Percentiles rank a stretch among this genome's conserved stretches.
Evolutionary conservation across 306 rosid genomes (phyloP).

Genomic region (Mimosa pudica): DNA sequence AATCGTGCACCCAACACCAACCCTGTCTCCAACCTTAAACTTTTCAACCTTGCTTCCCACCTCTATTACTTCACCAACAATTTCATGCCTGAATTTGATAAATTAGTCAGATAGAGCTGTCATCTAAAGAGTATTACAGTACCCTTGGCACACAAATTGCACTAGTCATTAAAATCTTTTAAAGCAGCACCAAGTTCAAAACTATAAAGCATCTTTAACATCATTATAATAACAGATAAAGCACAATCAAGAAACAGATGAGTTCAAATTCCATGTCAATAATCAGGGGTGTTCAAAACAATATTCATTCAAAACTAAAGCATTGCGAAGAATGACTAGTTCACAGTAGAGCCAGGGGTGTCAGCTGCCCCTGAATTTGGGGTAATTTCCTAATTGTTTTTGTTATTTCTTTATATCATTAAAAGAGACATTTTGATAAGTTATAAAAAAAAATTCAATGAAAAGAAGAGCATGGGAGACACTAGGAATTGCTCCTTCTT

Average conservation of each 20-base stretch:
- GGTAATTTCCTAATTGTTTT: too few species aligned
- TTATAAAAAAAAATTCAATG: not conserved
- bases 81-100: slow-evolving; percentile 35
- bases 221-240: too few species aligned
- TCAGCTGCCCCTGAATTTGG: too few species aligned
- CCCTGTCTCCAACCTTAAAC: slow-evolving; percentile 40
- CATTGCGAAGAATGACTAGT: too few species aligned
- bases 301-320: too few species aligned
- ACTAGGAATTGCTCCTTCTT: not conserved
- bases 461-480: not conserved
- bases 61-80: slow-evolving; percentile 39
- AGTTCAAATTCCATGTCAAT: not conserved
- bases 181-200: not conserved
- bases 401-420: too few species aligned
- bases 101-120: not conserved
- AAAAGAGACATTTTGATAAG: not conserved
- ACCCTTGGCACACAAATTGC: not conserved
- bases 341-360: too few species aligned
- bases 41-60: slow-evolving; percentile 37
- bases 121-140: not conserved
- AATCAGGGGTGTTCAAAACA: not conserved
- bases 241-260: too few species aligned
- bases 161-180: not conserved
- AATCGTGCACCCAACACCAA: slow-evolving; percentile 39
- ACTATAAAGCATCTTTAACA: too few species aligned